Conservation (phyloP, 2,329 filamentous ascomycete species). For the Penicillium sp. region DNA sequence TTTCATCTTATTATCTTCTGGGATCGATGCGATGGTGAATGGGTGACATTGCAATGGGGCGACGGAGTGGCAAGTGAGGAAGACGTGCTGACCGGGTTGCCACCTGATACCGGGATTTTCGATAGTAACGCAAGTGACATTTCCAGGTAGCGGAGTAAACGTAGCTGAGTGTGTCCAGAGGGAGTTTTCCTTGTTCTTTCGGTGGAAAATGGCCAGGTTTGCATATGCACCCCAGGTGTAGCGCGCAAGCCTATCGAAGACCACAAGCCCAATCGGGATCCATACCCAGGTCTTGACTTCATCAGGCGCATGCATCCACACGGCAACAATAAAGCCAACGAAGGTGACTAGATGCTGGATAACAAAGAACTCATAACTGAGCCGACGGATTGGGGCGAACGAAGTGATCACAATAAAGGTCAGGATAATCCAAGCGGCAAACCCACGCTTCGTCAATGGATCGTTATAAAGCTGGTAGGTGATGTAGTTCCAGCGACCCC, state of each 20-base stretch:
- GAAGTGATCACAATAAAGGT: slow-evolving; percentile 55
- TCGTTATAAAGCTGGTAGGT: slow-evolving; percentile 50
- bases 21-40: slow-evolving; percentile 62
- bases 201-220: slow-evolving; percentile 47
- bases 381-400: slow-evolving; percentile 49
- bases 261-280: slow-evolving; percentile 49
- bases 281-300: slow-evolving; percentile 49
- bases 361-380: slow-evolving; percentile 57
- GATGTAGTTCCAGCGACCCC: slow-evolving; percentile 54
- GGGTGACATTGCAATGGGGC: slow-evolving; percentile 63
- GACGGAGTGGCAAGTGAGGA: slow-evolving; percentile 58
- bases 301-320: slow-evolving; percentile 51
- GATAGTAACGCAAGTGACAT: slow-evolving; percentile 59
- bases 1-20: slow-evolving; percentile 56
- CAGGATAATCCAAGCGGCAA: slow-evolving; percentile 54
- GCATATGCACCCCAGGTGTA: slow-evolving; percentile 37
- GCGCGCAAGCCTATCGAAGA: slow-evolving; percentile 47
- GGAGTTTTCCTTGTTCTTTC: slow-evolving; percentile 15
- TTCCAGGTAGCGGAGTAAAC: slow-evolving; percentile 53
- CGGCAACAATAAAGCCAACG: slow-evolving; percentile 48
- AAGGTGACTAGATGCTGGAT: slow-evolving; percentile 55
- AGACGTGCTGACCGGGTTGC: slow-evolving; percentile 64
- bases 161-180: slow-evolving; percentile 46
- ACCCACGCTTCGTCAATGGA: slow-evolving; percentile 51
- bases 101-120: slow-evolving; percentile 56